These are phyloP conservation scores for Penicillium sp. DNA, from an alignment of 2,329 filamentous ascomycete genomes.

Conservation along the genomic window DNA sequence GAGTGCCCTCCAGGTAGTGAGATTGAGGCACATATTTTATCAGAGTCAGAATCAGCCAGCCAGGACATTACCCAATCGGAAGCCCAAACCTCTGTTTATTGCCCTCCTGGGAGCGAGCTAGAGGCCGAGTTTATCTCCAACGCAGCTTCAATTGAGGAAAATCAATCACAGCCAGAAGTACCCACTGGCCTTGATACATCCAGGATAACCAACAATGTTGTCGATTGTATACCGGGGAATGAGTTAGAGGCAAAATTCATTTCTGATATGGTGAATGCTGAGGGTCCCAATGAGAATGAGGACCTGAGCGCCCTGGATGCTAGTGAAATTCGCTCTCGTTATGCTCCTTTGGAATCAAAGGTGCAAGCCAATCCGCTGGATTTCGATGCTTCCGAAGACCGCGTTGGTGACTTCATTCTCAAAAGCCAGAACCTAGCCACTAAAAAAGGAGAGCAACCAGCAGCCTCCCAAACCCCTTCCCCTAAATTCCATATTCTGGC, in stretches of 20 bases:
- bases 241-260: constrained; percentile 13
- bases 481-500: constrained; percentile 38
- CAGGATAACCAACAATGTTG: neutral
- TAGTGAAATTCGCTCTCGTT: constrained; percentile 16
- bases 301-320: constrained; percentile 3
- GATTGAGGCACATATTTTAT: constrained; percentile 11
- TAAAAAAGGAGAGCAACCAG: neutral
- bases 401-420: constrained; percentile 10
- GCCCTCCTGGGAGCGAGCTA: constrained; percentile 19
- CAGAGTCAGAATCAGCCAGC: neutral
- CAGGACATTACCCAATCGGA: neutral
- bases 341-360: neutral
- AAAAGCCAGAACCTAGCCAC: neutral
- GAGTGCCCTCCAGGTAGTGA: constrained; percentile 13
- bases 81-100: constrained; percentile 9
- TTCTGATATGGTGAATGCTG: constrained; percentile 3
- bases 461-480: neutral
- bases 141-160: neutral
- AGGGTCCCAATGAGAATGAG: neutral
- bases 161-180: neutral
- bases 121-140: constrained; percentile 12
- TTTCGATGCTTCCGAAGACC: constrained; percentile 9
- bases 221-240: constrained; percentile 15
- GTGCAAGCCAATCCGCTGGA: neutral
- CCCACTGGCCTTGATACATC: neutral